Evolutionary conservation across 768 basidiomycete species (phyloP), one percentile per base, ranked within the genome.

Genomic region (Tephrocybe sp.): DNA sequence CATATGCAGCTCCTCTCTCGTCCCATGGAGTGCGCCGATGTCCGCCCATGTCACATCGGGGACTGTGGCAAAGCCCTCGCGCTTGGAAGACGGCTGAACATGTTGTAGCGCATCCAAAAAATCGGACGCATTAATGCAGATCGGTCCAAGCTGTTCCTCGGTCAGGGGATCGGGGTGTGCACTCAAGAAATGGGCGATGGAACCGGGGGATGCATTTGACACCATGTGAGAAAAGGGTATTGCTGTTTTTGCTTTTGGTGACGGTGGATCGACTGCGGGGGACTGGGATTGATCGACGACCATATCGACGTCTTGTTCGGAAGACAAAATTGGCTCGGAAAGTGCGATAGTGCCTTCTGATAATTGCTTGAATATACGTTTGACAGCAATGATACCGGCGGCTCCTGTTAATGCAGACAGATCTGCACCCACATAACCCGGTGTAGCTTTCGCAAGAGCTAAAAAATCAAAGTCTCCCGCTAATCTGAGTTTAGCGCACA

Each of bases 351-450:
- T 79, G 9, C 83, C 85, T 13, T 86, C 83, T 0, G 87, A 85
- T 8, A 93, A 66, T 58, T 82, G 76, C 56, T 87, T 81, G 69
- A 98, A 98, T 62, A 98, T 97, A 20, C 97, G 82, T 68, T 98
- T 98, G 30, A 98, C 95, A 0, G 97, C 95, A 43, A 93, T 88
- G 48, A 98, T 89, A 1, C 96, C 96, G 1, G 96, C 96, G 17
- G 94, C 93, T 7, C 92, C 89, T 0, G 93, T 91, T 5, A 98
- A 71, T 0, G 95, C 89, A 0, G 89, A 82, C 30, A 98, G 67
- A 72, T 99, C 96, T 0, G 97, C 97, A 23, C 97, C 95, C 11
- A 98, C 95, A 60, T 97, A 99, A 2, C 97, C 97, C 2, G 97
- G 97, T 0, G 96, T 99, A 1, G 88, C 84, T 68, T 92, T 96